Conservation (phyloP, 805 yeast species). For the Saccharomycopsis fibuligera region DNA sequence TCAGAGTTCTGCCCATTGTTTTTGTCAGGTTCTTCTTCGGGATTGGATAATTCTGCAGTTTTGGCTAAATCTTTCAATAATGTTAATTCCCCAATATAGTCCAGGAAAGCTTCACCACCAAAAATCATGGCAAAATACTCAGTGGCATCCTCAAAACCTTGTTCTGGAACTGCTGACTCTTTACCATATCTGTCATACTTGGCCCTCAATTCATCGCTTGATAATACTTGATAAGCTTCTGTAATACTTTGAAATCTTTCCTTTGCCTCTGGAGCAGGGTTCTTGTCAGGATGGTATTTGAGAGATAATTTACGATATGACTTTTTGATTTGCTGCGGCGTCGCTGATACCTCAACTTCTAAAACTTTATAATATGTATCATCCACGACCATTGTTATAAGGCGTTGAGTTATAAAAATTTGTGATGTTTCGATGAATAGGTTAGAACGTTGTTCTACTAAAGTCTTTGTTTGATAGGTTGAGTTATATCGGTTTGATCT, state of each 20-base stretch:
- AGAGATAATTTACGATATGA: conserved; percentile 76
- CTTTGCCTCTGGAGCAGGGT: conserved; percentile 72
- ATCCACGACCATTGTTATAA: conserved; percentile 62
- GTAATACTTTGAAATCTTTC: conserved; percentile 53
- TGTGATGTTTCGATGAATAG: too few relatives aligned
- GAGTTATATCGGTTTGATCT: not conserved
- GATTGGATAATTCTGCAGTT: conserved; percentile 44
- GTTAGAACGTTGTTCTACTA: too few relatives aligned
- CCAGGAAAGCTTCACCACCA: conserved; percentile 85
- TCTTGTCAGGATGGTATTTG: conserved; percentile 75
- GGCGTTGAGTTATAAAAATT: too few relatives aligned
- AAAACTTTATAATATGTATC: conserved; percentile 66
- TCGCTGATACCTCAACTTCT: conserved; percentile 51
- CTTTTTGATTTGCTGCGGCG: conserved; percentile 63
- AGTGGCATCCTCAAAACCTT: conserved; percentile 70
- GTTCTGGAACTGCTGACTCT: conserved; percentile 61
- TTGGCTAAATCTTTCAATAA: conserved; percentile 70
- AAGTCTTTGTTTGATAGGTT: not conserved
- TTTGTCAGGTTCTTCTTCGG: conserved; percentile 34
- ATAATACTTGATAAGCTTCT: conserved; percentile 75
- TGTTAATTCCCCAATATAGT: conserved; percentile 84
- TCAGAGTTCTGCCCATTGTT: conserved; percentile 28
- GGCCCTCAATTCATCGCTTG: conserved; percentile 55
- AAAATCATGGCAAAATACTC: conserved; percentile 67
- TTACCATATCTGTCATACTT: conserved; percentile 73